Evolutionary conservation across 106 monocot species (phyloP).

Genomic region (Hemerocallis citrina): DNA sequence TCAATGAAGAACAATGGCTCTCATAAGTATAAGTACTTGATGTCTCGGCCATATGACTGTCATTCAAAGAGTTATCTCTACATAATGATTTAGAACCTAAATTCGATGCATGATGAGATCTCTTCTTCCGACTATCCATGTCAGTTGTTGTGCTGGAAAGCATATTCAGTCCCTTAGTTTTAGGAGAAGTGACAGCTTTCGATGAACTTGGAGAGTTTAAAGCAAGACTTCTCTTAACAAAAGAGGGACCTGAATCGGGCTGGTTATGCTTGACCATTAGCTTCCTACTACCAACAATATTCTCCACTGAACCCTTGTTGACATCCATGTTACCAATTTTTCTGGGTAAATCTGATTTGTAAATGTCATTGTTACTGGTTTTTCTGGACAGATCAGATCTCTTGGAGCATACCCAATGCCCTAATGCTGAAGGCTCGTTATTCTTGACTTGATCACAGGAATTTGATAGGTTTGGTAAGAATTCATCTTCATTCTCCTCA

Average conservation of each 20-base stretch:
- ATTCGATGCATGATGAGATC: slow-evolving; percentile 1
- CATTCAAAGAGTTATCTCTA: not conserved
- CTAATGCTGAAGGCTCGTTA: slow-evolving; percentile 10
- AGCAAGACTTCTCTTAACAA: not conserved
- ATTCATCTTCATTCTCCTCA: slow-evolving; percentile 13
- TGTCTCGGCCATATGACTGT: slow-evolving; percentile 7
- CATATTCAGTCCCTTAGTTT: slow-evolving; percentile 15
- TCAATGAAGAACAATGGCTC: not conserved
- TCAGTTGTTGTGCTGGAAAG: not conserved
- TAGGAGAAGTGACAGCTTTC: slow-evolving; percentile 5
- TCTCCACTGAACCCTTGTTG: no score
- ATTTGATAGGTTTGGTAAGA: not conserved
- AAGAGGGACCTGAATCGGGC: slow-evolving; percentile 5
- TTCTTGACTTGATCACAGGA: not conserved
- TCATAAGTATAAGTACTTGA: slow-evolving; percentile 19
- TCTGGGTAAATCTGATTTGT: not conserved
- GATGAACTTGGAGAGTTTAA: not conserved
- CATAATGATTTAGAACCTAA: not conserved
- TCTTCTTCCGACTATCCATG: slow-evolving; percentile 8
- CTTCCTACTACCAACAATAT: not conserved
- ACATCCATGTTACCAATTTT: not conserved
- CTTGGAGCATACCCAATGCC: slow-evolving; percentile 47
- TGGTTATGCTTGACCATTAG: not conserved
- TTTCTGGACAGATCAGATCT: slow-evolving; percentile 38
- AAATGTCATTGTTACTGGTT: slow-evolving; percentile 1